Evolutionary conservation across 306 rosid genomes (phyloP).

Genomic region (Amphicarpaea edgeworthii): DNA sequence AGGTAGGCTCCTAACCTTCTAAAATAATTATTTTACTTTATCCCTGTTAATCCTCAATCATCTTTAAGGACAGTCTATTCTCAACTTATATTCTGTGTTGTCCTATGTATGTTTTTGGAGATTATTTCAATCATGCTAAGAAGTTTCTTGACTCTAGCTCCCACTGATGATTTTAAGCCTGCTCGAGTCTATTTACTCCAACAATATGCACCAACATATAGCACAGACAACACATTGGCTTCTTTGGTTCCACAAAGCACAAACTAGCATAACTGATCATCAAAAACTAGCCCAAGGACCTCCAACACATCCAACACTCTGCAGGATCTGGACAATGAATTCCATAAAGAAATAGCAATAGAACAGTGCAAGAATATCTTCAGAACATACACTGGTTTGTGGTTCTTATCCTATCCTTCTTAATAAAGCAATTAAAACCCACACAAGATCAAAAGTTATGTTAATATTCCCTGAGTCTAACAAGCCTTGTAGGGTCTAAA

Average conservation of each 20-base stretch:
- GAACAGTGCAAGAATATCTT: neutral
- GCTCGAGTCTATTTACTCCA: too few relatives aligned
- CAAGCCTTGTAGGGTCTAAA: neutral
- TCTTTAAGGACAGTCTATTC: too few relatives aligned
- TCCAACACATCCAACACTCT: neutral
- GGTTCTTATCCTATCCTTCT: conserved; percentile 14
- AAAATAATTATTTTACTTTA: too few relatives aligned
- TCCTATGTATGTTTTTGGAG: too few relatives aligned
- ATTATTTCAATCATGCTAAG: too few relatives aligned
- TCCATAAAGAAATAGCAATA: neutral
- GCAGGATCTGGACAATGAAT: neutral
- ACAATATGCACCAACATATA: neutral
- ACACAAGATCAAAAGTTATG: conserved; percentile 17
- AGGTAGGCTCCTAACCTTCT: neutral
- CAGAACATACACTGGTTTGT: neutral
- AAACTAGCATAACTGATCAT: neutral
- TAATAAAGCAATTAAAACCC: neutral
- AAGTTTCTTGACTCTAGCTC: too few relatives aligned
- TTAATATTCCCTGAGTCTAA: neutral
- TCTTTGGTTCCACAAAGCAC: neutral
- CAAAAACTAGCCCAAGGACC: neutral
- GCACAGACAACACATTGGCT: neutral
- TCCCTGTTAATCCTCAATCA: neutral
- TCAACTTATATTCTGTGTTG: too few relatives aligned
- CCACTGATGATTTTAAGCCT: too few relatives aligned